Evolutionary conservation across 2,329 filamentous ascomycete genomes (phyloP).

Genomic region (Phyllosticta capitalensis): DNA sequence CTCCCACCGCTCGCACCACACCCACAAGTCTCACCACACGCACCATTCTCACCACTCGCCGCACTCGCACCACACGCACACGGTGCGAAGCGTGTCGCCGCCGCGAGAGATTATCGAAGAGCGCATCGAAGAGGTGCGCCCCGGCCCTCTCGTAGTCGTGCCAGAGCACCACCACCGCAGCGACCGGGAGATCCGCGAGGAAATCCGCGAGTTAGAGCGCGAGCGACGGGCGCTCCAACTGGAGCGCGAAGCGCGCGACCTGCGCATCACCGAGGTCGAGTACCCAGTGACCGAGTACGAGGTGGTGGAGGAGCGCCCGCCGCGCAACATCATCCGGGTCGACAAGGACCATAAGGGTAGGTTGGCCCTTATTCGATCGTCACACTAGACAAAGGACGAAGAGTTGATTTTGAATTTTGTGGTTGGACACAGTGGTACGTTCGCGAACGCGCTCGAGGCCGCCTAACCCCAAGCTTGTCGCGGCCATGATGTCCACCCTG

Average conservation of each 20-base stretch:
- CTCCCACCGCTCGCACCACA: constrained; percentile 7
- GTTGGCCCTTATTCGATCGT: constrained; percentile 75
- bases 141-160: constrained; percentile 37
- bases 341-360: constrained; percentile 94
- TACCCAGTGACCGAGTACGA: constrained; percentile 46
- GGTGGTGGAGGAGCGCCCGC: constrained; percentile 50
- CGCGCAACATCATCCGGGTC: constrained; percentile 54
- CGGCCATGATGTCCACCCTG: constrained; percentile 35
- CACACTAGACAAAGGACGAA: constrained; percentile 35
- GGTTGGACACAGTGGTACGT: constrained; percentile 26
- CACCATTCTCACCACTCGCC: constrained; percentile 13
- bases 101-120: constrained; percentile 25
- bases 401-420: constrained; percentile 5
- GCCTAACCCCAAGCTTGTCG: constrained; percentile 34
- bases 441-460: constrained; percentile 21
- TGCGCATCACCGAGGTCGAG: constrained; percentile 4
- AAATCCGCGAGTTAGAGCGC: constrained; percentile 62
- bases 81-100: constrained; percentile 25
- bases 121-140: constrained; percentile 38
- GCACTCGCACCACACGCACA: constrained; percentile 20
- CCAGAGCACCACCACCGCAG: constrained; percentile 36
- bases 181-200: constrained; percentile 59
- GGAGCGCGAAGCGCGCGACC: constrained; percentile 39
- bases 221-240: constrained; percentile 51
- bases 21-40: constrained; percentile 8